Conservation (phyloP, 2,329 filamentous ascomycete species). For the Trichoderma pleuroti region DNA sequence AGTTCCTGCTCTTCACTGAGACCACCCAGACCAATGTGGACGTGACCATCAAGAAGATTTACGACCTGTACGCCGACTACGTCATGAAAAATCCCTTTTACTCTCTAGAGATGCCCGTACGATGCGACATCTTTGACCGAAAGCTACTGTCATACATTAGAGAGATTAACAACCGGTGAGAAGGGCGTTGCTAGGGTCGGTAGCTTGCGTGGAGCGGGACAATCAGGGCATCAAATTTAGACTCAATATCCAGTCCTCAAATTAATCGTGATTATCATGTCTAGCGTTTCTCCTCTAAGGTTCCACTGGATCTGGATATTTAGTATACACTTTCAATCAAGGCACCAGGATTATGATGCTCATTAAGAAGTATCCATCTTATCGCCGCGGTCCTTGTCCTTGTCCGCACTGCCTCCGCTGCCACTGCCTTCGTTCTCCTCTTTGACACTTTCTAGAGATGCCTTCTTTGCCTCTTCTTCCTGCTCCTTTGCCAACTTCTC, state of each 20-base stretch:
- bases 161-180: slow-evolving; percentile 59
- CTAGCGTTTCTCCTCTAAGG: slow-evolving; percentile 12
- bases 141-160: slow-evolving; percentile 78
- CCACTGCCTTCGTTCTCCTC: slow-evolving; percentile 66
- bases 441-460: slow-evolving; percentile 74
- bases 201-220: not conserved
- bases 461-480: slow-evolving; percentile 69
- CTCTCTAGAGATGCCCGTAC: slow-evolving; percentile 93
- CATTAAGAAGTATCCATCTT: slow-evolving; percentile 82
- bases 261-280: slow-evolving; percentile 14
- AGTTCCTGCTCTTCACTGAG: slow-evolving; percentile 95
- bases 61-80: slow-evolving; percentile 93
- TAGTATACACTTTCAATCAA: slow-evolving; percentile 38
- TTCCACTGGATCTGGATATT: slow-evolving; percentile 18
- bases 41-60: slow-evolving; percentile 75
- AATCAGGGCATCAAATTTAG: not conserved
- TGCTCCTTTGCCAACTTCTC: slow-evolving; percentile 79
- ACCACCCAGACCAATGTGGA: slow-evolving; percentile 83
- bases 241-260: slow-evolving; percentile 9
- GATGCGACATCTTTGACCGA: slow-evolving; percentile 92
- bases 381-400: slow-evolving; percentile 53
- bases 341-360: slow-evolving; percentile 25
- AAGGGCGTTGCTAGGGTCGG: not conserved
- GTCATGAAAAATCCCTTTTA: slow-evolving; percentile 99
- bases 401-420: slow-evolving; percentile 40